Evolutionary conservation across 305 asterid species (phyloP), one percentile per base, ranked within the genome.

Genomic region (Solanum hybrid): DNA sequence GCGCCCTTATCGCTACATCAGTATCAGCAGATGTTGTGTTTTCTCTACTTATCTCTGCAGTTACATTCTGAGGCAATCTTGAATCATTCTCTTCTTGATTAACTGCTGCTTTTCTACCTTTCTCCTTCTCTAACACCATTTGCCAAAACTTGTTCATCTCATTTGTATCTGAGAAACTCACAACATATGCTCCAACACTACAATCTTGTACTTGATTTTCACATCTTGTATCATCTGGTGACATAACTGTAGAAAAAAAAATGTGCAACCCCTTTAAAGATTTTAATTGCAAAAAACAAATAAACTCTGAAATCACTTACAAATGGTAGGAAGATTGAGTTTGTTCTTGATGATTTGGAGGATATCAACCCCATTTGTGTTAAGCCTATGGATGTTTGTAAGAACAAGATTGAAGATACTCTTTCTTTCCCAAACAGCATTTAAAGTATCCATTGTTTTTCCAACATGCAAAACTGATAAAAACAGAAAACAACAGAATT

Each of bases 391-490:
- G 51, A 91, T 89, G 90, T 95, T 96, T 35, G 98, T 93, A 7
- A 96, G 89, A 77, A 96, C 95, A 90, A 92, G 86, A 40, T 90
- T 93, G n/a, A 95, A 90, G 51, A 31, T 29, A 38, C 91, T 92
- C 90, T 88, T 95, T 79, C 89, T 89, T 93, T 91, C 91, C 91
- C 93, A 90, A 34, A 95, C 88, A 51, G 93, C 92, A 46, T 87
- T 90, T 60, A 95, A 32, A 88, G 93, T 94, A 82, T 93, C 94
- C 71, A 60, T 73, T 29, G 90, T 90, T 80, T 90, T 90, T 85
- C 98, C 97, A 75, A 88, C 84, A 82, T 90, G 93, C 92, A 96
- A 87, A 60, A 93, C 98, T 96, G 93, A 89, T 22, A 82, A 69
- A 66, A 80, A 46, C 87, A 71, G 16, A 77, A 36, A 4, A 71